Base-by-base conservation (phyloP, 306 rosid species). In the Pyrus pyrifolia region DNA sequence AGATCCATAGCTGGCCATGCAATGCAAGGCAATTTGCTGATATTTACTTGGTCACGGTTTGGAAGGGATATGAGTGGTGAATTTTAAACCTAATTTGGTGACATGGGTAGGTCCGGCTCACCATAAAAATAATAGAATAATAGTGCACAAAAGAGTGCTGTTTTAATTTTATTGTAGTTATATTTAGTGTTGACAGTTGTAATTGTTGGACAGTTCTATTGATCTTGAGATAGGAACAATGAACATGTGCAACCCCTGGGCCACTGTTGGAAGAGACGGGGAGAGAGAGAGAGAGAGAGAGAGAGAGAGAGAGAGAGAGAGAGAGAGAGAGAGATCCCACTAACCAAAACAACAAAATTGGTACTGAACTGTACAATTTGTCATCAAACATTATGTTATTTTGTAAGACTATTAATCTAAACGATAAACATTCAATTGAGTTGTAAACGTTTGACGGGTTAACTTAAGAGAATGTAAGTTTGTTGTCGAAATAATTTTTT, bases 241-340 rank as follows among this genome's bases (percentile, higher is more conserved):
- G 35, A 68, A 72, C 91, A 85, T 85, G 91, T 87, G 88, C 85
- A 70, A 57, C 78, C 75, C 82, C 83, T 83, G 74, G 85, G 62
- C 87, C 80, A 65, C 84, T 23, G 25, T 58, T 40, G 19, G 46
- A 11, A 31, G 35, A 31, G 35, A 31, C 5, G 5, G 33, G 4
- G 33, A 4, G 38, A 33, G 8, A 5, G 38, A 33, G 38, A 42
- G 69, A 25, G 25, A 25, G 25, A 25, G 74, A 21, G 45, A 58
- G 59, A 57, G 11, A 45, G 29, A 33, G 25, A 71, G 51, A 59
- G 12, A 22, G 33, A 40, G 68, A 25, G 44, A 45, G 74, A 21
- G 45, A 58, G 59, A 57, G 11, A 45, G 29, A 33, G 25, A 71
- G 51, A 59, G 12, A 22, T 23, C 64, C 29, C 25, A 11, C 64